A percentile compares a stretch with the other conserved stretches of the same genome.
Evolutionary conservation across 768 basidiomycete genomes (phyloP).

Genomic region (Asterophora lycoperdoides): DNA sequence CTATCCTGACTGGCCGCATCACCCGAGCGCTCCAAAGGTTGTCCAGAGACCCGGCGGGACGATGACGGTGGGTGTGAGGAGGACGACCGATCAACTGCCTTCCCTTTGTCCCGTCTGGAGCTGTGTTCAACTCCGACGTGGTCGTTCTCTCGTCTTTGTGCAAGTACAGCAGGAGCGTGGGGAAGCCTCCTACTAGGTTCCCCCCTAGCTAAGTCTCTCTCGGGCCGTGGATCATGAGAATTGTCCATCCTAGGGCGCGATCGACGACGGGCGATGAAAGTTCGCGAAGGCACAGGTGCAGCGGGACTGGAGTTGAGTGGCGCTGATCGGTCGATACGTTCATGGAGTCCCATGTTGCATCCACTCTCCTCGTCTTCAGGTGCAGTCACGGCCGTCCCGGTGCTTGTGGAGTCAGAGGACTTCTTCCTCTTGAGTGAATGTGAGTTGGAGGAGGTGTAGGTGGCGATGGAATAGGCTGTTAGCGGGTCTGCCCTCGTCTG

Average conservation of each 20-base stretch:
- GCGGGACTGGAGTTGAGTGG: background rate
- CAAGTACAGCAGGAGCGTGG: background rate
- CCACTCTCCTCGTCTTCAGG: slow-evolving; percentile 13
- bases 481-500: background rate
- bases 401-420: slow-evolving; percentile 15
- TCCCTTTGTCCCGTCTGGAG: slow-evolving; percentile 21
- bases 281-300: background rate
- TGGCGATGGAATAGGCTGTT: background rate
- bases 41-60: slow-evolving; percentile 12
- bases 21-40: slow-evolving; percentile 1
- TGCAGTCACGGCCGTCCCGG: slow-evolving; percentile 8
- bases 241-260: slow-evolving; percentile 8
- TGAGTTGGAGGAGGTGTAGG: background rate
- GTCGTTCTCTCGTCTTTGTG: slow-evolving; percentile 2
- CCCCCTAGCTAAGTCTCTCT: slow-evolving; percentile 1
- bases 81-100: slow-evolving; percentile 12
- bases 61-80: slow-evolving; percentile 1
- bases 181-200: background rate
- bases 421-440: slow-evolving; percentile 24
- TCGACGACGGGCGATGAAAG: slow-evolving; percentile 3
- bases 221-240: background rate
- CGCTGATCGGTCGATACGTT: background rate
- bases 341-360: slow-evolving; percentile 1
- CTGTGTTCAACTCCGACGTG: slow-evolving; percentile 1
- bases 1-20: slow-evolving; percentile 10